Evolutionary conservation across 2,329 filamentous ascomycete genomes (phyloP).

Genomic region (Colletotrichum tofieldiae): DNA sequence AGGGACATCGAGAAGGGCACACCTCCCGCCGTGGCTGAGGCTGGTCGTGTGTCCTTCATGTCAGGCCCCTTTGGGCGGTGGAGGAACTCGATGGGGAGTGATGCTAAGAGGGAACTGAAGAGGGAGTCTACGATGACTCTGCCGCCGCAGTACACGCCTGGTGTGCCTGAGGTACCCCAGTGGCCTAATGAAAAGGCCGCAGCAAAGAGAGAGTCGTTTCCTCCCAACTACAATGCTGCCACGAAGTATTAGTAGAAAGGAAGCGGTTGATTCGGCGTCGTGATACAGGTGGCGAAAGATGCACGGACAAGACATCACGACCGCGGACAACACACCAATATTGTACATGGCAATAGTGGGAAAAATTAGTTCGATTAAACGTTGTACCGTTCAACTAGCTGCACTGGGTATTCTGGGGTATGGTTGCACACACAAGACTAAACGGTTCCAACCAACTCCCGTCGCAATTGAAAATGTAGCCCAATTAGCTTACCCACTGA

Average conservation of each 20-base stretch:
- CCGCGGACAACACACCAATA: neutral
- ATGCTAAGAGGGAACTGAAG: neutral
- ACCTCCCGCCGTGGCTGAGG: neutral
- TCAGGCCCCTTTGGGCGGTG: slow-evolving; percentile 14
- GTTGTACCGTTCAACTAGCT: neutral
- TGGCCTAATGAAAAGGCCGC: neutral
- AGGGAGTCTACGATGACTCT: slow-evolving; percentile 20
- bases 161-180: neutral
- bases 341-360: neutral
- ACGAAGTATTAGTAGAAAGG: slow-evolving; percentile 14
- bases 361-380: slow-evolving; percentile 1
- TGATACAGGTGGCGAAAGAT: neutral
- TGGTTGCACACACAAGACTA: neutral
- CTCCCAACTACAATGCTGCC: slow-evolving; percentile 26
- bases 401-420: slow-evolving; percentile 10
- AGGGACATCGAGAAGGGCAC: slow-evolving; percentile 19
- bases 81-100: slow-evolving; percentile 13
- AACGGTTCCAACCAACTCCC: neutral
- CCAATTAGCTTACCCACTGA: neutral
- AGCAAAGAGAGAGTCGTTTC: slow-evolving; percentile 12
- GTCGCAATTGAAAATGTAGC: neutral
- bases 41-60: slow-evolving; percentile 26
- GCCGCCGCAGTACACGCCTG: slow-evolving; percentile 27
- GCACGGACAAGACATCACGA: neutral
- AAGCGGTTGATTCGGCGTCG: neutral